A percentile compares a stretch with the other conserved stretches of the same genome.
Conservation (phyloP, 495 filamentous ascomycete species). For the Xylaria palmicola region DNA sequence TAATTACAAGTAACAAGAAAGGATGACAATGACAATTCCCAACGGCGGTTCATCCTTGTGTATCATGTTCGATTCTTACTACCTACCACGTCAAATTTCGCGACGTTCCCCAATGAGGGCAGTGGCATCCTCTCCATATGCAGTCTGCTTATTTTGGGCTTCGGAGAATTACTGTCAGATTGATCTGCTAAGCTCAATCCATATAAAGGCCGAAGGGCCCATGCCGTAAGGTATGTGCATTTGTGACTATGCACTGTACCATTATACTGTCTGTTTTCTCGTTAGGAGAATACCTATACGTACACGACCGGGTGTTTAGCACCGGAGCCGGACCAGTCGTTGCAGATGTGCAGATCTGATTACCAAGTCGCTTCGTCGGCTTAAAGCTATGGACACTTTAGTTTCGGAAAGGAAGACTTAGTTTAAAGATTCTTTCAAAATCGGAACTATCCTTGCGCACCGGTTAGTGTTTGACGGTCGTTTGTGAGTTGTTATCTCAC, state of each 20-base stretch:
- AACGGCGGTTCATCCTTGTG: background rate
- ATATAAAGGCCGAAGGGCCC: background rate
- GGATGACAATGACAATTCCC: no score
- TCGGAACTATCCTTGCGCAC: no score
- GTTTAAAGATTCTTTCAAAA: no score
- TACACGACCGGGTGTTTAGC: background rate
- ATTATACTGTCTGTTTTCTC: background rate
- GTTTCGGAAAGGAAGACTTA: no score
- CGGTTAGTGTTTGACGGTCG: no score
- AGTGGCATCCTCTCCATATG: no score
- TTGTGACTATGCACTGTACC: background rate
- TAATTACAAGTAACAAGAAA: no score
- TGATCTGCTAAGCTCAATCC: background rate
- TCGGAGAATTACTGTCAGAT: no score
- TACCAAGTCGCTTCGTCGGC: background rate
- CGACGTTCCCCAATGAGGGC: no score
- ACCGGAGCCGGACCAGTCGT: background rate
- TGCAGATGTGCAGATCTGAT: background rate
- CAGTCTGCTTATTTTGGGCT: background rate
- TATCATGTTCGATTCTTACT: background rate
- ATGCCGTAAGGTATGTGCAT: constrained; percentile 2
- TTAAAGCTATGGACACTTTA: no score
- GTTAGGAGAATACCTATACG: no score
- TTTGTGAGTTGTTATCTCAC: no score
- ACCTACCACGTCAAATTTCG: background rate